Conservation (phyloP, 768 basidiomycete species). For the Hericium coralloides region DNA sequence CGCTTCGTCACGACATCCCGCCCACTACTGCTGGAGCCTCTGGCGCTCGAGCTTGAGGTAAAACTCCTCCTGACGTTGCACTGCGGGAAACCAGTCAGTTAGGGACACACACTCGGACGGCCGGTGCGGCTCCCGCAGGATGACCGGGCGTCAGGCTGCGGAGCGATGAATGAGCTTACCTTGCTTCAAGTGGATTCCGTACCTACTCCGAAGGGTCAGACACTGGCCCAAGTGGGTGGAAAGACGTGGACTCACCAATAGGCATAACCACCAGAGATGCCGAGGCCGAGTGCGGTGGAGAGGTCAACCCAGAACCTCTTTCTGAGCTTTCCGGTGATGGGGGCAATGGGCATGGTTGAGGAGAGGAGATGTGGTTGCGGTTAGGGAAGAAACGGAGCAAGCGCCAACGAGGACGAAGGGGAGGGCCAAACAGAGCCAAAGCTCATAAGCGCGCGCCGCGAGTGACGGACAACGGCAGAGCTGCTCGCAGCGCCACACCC, state of each 20-base stretch:
- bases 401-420: conserved; percentile 4
- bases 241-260: conserved; percentile 61
- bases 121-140: conserved; percentile 2
- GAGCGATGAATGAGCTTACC: conserved; percentile 37
- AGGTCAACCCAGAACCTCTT: conserved; percentile 88
- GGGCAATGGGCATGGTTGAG: conserved; percentile 68
- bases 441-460: not conserved
- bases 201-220: conserved; percentile 43
- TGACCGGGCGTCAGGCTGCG: not conserved
- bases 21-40: conserved; percentile 22
- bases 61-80: conserved; percentile 75
- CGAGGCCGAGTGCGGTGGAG: conserved; percentile 66
- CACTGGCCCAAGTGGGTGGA: conserved; percentile 6
- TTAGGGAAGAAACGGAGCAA: conserved; percentile 11
- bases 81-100: conserved; percentile 29
- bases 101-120: no score
- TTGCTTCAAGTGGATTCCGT: conserved; percentile 67
- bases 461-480: not conserved
- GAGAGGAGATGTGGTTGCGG: conserved; percentile 20
- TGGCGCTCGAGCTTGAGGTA: conserved; percentile 78
- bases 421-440: conserved; percentile 18
- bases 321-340: conserved; percentile 90
- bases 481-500: not conserved
- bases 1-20: not conserved
- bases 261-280: conserved; percentile 61